Evolutionary conservation across 2,329 filamentous ascomycete genomes (phyloP).

Genomic region (Cladophialophora psammophila): DNA sequence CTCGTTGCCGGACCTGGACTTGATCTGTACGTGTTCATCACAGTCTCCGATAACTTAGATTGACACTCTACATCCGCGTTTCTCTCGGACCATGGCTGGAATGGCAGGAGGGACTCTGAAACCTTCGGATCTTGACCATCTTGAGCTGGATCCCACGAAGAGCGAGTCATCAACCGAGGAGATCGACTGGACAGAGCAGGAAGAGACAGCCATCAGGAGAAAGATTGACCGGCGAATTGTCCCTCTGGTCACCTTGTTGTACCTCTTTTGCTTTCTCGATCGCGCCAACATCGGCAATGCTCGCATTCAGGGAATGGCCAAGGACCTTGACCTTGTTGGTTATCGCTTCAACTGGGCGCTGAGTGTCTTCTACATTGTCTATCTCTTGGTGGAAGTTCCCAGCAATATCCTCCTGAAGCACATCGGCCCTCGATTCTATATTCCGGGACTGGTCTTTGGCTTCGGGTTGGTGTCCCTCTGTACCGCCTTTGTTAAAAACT

Average conservation of each 20-base stretch:
- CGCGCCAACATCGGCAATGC: constrained; percentile 37
- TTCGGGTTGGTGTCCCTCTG: constrained; percentile 51
- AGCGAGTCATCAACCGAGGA: constrained; percentile 27
- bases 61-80: not conserved
- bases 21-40: not conserved
- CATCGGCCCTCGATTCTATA: constrained; percentile 51
- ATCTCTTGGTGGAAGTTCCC: constrained; percentile 60
- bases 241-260: constrained; percentile 36
- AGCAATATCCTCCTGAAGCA: constrained; percentile 68
- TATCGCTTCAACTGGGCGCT: constrained; percentile 50
- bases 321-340: constrained; percentile 57
- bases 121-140: constrained; percentile 21
- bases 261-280: constrained; percentile 37
- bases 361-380: constrained; percentile 57
- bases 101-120: constrained; percentile 20
- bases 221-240: constrained; percentile 37
- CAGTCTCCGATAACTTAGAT: not conserved
- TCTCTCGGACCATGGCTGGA: constrained; percentile 3
- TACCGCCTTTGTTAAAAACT: constrained; percentile 61
- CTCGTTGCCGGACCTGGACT: not conserved
- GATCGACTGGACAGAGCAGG: constrained; percentile 36
- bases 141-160: constrained; percentile 28
- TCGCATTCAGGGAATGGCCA: constrained; percentile 51
- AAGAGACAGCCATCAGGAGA: constrained; percentile 34
- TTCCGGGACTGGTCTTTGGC: constrained; percentile 32